A percentile compares a stretch with the other conserved stretches of the same genome.
Evolutionary conservation across 441 rosid genomes (phyloP).

Genomic region (Corymbia calophylla): DNA sequence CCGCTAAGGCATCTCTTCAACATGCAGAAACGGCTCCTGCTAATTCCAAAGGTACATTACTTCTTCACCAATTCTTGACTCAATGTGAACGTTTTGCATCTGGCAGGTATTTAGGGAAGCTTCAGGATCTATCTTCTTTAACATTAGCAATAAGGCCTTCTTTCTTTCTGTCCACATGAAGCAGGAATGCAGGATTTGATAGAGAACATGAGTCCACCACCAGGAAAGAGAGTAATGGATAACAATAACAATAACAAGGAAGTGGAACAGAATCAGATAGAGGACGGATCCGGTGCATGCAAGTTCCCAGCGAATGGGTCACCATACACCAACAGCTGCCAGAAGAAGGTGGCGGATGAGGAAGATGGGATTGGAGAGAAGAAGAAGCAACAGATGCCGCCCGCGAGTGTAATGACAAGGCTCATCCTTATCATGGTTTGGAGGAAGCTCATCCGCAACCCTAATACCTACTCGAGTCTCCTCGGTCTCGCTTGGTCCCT

Average conservation of each 20-base stretch:
- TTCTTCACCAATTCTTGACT: not conserved
- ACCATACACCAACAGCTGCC: constrained; percentile 9
- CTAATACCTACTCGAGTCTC: constrained; percentile 87
- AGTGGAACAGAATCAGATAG: not conserved
- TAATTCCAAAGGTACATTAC: constrained; percentile 37
- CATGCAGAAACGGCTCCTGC: constrained; percentile 38
- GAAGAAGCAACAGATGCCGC: constrained; percentile 52
- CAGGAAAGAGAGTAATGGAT: constrained; percentile 17
- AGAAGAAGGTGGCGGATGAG: constrained; percentile 4
- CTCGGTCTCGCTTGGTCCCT: constrained; percentile 81
- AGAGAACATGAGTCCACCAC: constrained; percentile 57
- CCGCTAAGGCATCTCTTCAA: constrained; percentile 24
- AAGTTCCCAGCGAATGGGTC: constrained; percentile 25
- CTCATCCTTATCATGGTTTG: constrained; percentile 80
- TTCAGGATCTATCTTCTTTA: not conserved
- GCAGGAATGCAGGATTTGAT: constrained; percentile 61
- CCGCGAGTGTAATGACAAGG: constrained; percentile 85
- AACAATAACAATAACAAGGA: not conserved
- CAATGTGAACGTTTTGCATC: not conserved
- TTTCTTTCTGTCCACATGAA: not conserved
- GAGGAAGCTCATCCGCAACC: constrained; percentile 90
- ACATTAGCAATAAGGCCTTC: not conserved
- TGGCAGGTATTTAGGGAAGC: not conserved
- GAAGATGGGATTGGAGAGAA: constrained; percentile 2
- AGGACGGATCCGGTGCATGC: constrained; percentile 1